Conservation (phyloP, 768 basidiomycete species). For the Phallus indusiatus region DNA sequence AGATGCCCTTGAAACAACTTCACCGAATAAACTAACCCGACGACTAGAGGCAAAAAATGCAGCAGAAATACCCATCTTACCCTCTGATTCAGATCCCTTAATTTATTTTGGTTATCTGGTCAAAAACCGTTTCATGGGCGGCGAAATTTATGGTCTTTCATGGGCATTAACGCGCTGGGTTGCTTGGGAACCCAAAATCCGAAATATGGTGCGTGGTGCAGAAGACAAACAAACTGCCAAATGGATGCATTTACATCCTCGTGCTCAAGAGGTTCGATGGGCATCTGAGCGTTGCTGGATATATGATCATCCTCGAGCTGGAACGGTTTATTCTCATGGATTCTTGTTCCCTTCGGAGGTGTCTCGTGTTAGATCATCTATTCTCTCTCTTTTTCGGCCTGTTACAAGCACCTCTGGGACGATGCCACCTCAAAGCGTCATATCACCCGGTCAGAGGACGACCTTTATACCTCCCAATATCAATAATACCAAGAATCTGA, state of each 20-base stretch:
- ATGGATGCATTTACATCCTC: conserved; percentile 87
- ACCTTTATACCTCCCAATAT: background rate
- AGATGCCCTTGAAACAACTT: conserved; percentile 15
- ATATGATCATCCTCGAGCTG: conserved; percentile 92
- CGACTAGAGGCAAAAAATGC: background rate
- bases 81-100: conserved; percentile 45
- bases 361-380: conserved; percentile 50
- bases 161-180: conserved; percentile 85
- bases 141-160: conserved; percentile 85
- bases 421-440: conserved; percentile 7
- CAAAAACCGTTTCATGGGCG: conserved; percentile 91
- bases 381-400: conserved; percentile 39
- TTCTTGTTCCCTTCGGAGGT: conserved; percentile 90
- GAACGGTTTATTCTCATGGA: conserved; percentile 94
- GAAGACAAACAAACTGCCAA: conserved; percentile 92
- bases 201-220: conserved; percentile 60
- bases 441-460: conserved; percentile 7
- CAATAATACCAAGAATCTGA: background rate
- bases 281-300: conserved; percentile 92
- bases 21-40: background rate
- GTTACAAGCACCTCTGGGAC: conserved; percentile 26
- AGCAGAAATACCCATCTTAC: background rate
- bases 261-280: conserved; percentile 75
- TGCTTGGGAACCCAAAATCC: conserved; percentile 61
- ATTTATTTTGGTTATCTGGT: conserved; percentile 89